phyloP scores from a whole-genome alignment of 768 basidiomycete genomes.

The Suillus spraguei region DNA sequence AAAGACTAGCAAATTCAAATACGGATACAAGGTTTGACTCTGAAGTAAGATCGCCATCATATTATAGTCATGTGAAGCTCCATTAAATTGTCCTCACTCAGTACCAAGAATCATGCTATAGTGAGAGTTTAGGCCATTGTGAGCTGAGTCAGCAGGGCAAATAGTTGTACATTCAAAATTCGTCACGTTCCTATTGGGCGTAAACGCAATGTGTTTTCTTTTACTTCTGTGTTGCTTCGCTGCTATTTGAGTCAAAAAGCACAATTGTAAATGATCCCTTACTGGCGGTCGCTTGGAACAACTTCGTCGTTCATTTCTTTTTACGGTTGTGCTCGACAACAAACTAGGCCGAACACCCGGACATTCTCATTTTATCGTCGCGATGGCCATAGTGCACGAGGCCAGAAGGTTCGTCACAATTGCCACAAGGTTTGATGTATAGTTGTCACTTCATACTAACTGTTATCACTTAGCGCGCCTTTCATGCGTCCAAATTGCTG shows the following conservation, averaged over 20 bases:
- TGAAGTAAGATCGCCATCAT: background rate
- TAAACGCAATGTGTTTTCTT: background rate
- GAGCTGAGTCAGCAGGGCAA: conserved; percentile 7
- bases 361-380: conserved; percentile 45
- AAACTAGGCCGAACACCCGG: conserved; percentile 33
- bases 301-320: conserved; percentile 57
- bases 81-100: no score
- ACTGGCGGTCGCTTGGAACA: conserved; percentile 49
- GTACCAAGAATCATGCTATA: no score
- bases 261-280: conserved; percentile 47
- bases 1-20: background rate
- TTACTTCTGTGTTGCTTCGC: conserved; percentile 7
- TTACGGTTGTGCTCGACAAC: conserved; percentile 54
- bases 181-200: background rate
- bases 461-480: conserved; percentile 54
- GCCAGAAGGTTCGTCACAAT: conserved; percentile 20
- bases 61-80: no score
- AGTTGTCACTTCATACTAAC: conserved; percentile 23
- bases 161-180: conserved; percentile 10
- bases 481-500: conserved; percentile 67
- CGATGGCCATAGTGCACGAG: conserved; percentile 27
- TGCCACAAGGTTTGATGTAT: conserved; percentile 42
- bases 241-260: conserved; percentile 11
- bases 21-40: background rate
- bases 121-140: no score